A percentile compares a stretch with the other conserved stretches of the same genome.
Conservation (phyloP, 2,329 filamentous ascomycete genomes). For the Cadophora luteo-olivacea region DNA sequence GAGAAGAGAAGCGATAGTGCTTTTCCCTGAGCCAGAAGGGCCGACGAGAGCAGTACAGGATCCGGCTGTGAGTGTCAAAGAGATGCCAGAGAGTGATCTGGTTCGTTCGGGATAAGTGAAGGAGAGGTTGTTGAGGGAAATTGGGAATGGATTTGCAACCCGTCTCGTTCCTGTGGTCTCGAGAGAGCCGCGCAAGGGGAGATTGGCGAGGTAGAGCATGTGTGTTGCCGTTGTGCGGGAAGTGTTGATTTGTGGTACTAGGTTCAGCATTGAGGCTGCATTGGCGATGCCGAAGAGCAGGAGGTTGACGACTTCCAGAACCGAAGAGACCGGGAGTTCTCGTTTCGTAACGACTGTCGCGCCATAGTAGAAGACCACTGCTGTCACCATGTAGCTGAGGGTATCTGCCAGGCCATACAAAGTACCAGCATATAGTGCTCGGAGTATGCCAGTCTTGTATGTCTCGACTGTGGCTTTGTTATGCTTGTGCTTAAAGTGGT, state of each 20-base stretch:
- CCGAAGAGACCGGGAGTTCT: slow-evolving; percentile 58
- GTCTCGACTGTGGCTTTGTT: slow-evolving; percentile 55
- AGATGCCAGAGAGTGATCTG: slow-evolving; percentile 67
- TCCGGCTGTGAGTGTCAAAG: slow-evolving; percentile 66
- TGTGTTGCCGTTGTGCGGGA: slow-evolving; percentile 75
- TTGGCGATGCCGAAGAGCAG: slow-evolving; percentile 84
- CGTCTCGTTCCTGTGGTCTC: slow-evolving; percentile 55
- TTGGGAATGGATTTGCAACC: slow-evolving; percentile 50
- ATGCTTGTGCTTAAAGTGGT: slow-evolving; percentile 72
- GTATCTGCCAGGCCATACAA: slow-evolving; percentile 82
- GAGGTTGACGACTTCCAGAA: slow-evolving; percentile 80
- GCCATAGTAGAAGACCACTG: slow-evolving; percentile 86
- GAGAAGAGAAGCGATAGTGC: slow-evolving; percentile 78
- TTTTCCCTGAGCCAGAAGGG: slow-evolving; percentile 88
- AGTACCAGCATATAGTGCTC: slow-evolving; percentile 70
- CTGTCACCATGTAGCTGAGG: slow-evolving; percentile 73
- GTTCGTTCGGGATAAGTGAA: slow-evolving; percentile 75
- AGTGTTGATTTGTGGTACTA: slow-evolving; percentile 81
- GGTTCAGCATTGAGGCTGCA: slow-evolving; percentile 70
- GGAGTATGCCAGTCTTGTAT: slow-evolving; percentile 66
- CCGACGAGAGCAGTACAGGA: slow-evolving; percentile 82
- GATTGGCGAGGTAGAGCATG: slow-evolving; percentile 71
- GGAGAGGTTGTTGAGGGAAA: slow-evolving; percentile 61
- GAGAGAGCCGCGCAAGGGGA: slow-evolving; percentile 52
- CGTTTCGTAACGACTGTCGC: slow-evolving; percentile 63